A percentile compares a stretch with the other conserved stretches of the same genome.
These are phyloP conservation scores for Trichosanthes cucumerina DNA, from an alignment of 306 rosid genomes.

Conservation along the genomic window DNA sequence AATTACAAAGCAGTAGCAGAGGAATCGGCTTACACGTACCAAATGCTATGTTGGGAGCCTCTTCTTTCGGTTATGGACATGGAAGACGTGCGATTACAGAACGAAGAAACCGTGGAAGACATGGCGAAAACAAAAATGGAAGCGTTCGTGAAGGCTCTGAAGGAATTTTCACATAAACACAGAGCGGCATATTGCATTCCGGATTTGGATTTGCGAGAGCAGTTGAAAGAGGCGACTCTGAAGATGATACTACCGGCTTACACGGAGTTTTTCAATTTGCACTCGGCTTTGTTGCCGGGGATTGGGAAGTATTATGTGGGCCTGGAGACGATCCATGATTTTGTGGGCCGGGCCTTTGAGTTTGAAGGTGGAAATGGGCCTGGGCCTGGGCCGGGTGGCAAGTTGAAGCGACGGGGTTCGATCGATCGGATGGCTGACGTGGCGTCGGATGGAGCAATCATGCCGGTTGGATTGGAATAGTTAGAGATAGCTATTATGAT, in stretches of 20 bases:
- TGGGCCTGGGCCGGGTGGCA: constrained; percentile 14
- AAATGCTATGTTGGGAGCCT: constrained; percentile 59
- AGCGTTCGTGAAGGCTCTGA: constrained; percentile 41
- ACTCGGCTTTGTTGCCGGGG: constrained; percentile 33
- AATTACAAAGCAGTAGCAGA: constrained; percentile 53
- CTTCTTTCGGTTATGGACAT: constrained; percentile 37
- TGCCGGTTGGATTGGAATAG: constrained; percentile 20
- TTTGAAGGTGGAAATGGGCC: constrained; percentile 9
- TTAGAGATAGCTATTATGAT: background rate
- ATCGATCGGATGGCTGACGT: constrained; percentile 31
- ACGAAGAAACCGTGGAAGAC: constrained; percentile 28
- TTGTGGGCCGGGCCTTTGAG: constrained; percentile 35
- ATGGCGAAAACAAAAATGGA: constrained; percentile 39
- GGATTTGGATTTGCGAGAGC: constrained; percentile 59
- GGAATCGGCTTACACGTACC: constrained; percentile 72
- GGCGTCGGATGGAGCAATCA: constrained; percentile 17
- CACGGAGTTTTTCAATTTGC: constrained; percentile 38
- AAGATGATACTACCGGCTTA: constrained; percentile 45
- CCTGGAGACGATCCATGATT: constrained; percentile 39
- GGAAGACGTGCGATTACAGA: constrained; percentile 30
- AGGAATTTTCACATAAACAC: constrained; percentile 45
- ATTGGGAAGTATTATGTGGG: constrained; percentile 26
- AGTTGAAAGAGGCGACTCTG: constrained; percentile 49
- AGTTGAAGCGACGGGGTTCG: constrained; percentile 26
- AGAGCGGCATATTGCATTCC: constrained; percentile 42